Percentiles rank a stretch among this genome's conserved stretches.
These are phyloP conservation scores for Asterella californica DNA, from an alignment of 225 moss, liverwort and hornwort species.

Conservation along the genomic window DNA sequence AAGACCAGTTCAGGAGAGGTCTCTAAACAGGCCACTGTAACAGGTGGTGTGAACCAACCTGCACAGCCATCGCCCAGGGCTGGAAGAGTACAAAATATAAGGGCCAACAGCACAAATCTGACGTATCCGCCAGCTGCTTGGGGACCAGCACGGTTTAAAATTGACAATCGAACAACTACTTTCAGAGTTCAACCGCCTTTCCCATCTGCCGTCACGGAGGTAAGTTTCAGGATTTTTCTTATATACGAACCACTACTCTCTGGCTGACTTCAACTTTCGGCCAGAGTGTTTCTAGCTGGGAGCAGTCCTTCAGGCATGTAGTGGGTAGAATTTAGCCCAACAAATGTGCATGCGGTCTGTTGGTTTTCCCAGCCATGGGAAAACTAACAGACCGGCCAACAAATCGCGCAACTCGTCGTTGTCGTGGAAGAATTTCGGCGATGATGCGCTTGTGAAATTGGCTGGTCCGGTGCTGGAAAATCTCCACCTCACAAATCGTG, in stretches of 20 bases:
- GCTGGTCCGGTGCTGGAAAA: too few relatives aligned
- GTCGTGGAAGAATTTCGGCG: too few relatives aligned
- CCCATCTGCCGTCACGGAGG: slow-evolving; percentile 62
- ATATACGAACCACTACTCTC: not conserved
- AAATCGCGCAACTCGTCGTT: too few relatives aligned
- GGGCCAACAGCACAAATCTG: slow-evolving; percentile 40
- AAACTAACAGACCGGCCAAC: too few relatives aligned
- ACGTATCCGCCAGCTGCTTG: slow-evolving; percentile 52
- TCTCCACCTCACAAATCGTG: too few relatives aligned
- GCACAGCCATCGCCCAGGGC: slow-evolving; percentile 51
- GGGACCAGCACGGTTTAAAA: slow-evolving; percentile 82
- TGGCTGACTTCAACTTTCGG: not conserved
- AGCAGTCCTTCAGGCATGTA: too few relatives aligned
- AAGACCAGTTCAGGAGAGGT: slow-evolving; percentile 56
- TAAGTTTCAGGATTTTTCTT: slow-evolving; percentile 34
- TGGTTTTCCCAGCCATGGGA: too few relatives aligned
- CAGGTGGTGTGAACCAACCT: slow-evolving; percentile 25
- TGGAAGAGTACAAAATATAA: slow-evolving; percentile 56
- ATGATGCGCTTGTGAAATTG: too few relatives aligned
- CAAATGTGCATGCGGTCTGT: too few relatives aligned
- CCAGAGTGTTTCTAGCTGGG: too few relatives aligned
- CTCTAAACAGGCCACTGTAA: slow-evolving; percentile 40
- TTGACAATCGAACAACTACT: slow-evolving; percentile 82
- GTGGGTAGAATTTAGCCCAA: too few relatives aligned
- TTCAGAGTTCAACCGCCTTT: slow-evolving; percentile 84